These are phyloP conservation scores for Trebouxia sp. DNA, from an alignment of 139 green algal genomes.

Conservation along the genomic window DNA sequence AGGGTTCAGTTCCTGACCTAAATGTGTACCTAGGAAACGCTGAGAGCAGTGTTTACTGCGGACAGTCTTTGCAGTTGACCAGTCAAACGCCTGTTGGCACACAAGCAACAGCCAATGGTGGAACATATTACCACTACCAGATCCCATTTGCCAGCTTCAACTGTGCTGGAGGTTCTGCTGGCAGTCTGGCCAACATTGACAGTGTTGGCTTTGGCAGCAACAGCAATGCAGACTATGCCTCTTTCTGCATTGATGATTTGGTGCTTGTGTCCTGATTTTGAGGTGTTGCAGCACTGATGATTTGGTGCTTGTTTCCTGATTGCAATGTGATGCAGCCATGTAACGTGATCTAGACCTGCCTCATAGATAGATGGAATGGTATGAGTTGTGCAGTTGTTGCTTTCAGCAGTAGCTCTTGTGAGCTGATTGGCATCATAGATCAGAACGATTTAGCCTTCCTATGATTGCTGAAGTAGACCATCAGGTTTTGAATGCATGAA, in stretches of 20 bases:
- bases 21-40: conserved; percentile 15
- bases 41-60: neutral
- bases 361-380: too few species aligned
- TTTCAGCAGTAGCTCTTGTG: too few species aligned
- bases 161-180: neutral
- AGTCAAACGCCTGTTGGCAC: neutral
- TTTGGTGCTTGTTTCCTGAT: too few species aligned
- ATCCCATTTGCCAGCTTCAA: conserved; percentile 15
- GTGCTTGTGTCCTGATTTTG: neutral
- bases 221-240: conserved; percentile 9
- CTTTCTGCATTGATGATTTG: conserved; percentile 16
- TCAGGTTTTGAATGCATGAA: too few species aligned
- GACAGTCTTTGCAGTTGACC: neutral
- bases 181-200: conserved; percentile 15
- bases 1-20: neutral
- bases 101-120: neutral
- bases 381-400: too few species aligned
- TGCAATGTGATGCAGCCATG: too few species aligned
- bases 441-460: too few species aligned
- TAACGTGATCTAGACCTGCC: too few species aligned
- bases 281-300: too few species aligned
- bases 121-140: conserved; percentile 2
- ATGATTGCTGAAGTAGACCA: too few species aligned
- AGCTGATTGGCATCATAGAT: too few species aligned
- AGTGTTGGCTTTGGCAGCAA: conserved; percentile 11